phyloP scores from a whole-genome alignment of 352 stramenopile genomes.

The Phytophthora ramorum region DNA sequence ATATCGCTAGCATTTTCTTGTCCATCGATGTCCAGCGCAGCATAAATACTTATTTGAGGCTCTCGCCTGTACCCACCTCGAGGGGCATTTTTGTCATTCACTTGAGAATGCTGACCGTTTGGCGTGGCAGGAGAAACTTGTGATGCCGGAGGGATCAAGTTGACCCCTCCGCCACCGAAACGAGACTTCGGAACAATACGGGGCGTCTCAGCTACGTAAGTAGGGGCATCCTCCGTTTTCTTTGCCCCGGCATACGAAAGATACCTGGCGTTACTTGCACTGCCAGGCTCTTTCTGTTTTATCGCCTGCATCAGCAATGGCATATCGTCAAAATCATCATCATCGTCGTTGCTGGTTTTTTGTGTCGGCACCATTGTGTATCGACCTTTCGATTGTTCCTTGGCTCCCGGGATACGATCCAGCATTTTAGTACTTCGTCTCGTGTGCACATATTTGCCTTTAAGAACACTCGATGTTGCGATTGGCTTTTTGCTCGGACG shows the following conservation, averaged over 20 bases:
- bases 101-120: conserved; percentile 15
- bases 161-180: conserved; percentile 29
- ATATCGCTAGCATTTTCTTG: conserved; percentile 40
- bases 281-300: conserved; percentile 29
- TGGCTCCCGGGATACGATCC: conserved; percentile 21
- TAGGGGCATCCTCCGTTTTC: conserved; percentile 35
- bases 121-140: neutral
- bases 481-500: conserved; percentile 38
- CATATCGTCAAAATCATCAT: conserved; percentile 32
- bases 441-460: conserved; percentile 45
- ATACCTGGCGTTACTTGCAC: conserved; percentile 42
- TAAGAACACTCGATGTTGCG: conserved; percentile 41
- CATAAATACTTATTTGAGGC: conserved; percentile 67
- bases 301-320: conserved; percentile 30
- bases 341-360: conserved; percentile 12
- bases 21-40: conserved; percentile 56
- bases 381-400: conserved; percentile 18
- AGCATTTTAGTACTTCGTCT: conserved; percentile 61
- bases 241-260: conserved; percentile 48
- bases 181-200: conserved; percentile 36
- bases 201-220: conserved; percentile 15
- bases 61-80: conserved; percentile 42
- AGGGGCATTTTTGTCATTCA: conserved; percentile 17
- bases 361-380: conserved; percentile 32
- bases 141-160: conserved; percentile 1